phyloP scores from a whole-genome alignment of 345 rosid species.

The Populus ilicifolia region DNA sequence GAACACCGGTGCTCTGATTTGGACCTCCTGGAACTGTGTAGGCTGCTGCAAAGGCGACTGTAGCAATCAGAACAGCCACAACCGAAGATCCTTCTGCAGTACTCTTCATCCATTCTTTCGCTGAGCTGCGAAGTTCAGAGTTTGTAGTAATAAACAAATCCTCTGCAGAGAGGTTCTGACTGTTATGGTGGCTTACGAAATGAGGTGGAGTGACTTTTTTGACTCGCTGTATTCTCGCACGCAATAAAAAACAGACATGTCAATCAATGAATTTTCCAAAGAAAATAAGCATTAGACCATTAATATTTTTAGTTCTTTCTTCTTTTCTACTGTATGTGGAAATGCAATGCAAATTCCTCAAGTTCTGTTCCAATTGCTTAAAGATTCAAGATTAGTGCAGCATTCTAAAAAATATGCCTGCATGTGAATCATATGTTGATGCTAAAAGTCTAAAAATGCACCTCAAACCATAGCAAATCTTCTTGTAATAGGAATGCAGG shows the following conservation, averaged over 20 bases:
- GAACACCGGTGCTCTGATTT: constrained; percentile 21
- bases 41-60: constrained; percentile 57
- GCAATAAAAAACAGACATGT: background rate
- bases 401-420: too few species aligned
- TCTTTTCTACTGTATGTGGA: background rate
- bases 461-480: background rate
- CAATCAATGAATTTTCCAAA: background rate
- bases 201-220: background rate
- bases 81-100: constrained; percentile 50
- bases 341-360: background rate
- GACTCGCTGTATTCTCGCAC: constrained; percentile 7
- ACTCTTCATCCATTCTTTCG: constrained; percentile 57
- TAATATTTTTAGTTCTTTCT: background rate
- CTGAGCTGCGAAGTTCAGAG: constrained; percentile 31
- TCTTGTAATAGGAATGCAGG: constrained; percentile 8
- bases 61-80: constrained; percentile 51
- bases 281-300: too few species aligned
- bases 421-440: too few species aligned
- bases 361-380: background rate
- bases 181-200: constrained; percentile 12
- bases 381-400: too few species aligned
- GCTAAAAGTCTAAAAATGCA: too few species aligned
- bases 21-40: constrained; percentile 48
- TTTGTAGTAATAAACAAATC: background rate
- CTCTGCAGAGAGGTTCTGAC: background rate